Evolutionary conservation across 257 asterid genomes (phyloP).

Genomic region (Paraleonurus japonicus): DNA sequence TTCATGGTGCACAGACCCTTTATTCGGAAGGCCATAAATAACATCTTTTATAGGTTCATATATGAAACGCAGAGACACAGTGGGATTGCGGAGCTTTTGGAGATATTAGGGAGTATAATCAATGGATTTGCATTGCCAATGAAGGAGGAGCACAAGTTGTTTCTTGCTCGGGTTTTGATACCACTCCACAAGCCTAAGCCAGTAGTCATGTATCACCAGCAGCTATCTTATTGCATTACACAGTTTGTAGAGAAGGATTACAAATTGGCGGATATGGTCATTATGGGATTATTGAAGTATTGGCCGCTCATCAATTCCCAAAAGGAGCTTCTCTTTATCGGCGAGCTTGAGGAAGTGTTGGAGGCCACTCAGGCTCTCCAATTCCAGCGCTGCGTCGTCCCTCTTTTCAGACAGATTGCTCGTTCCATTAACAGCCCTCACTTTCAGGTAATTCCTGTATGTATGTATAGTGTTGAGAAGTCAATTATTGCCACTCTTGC

Average conservation of each 20-base stretch:
- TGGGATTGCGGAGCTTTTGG: slow-evolving; percentile 85
- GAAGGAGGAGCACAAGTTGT: slow-evolving; percentile 95
- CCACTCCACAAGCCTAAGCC: slow-evolving; percentile 87
- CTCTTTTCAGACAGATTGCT: slow-evolving; percentile 74
- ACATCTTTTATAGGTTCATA: slow-evolving; percentile 70
- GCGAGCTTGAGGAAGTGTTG: slow-evolving; percentile 79
- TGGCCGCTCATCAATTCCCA: slow-evolving; percentile 81
- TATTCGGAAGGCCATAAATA: slow-evolving; percentile 78
- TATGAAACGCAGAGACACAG: slow-evolving; percentile 73
- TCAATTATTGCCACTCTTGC: too few species aligned
- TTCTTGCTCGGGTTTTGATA: slow-evolving; percentile 73
- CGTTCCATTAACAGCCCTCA: slow-evolving; percentile 72
- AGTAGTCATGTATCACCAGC: slow-evolving; percentile 63
- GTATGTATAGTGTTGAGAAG: too few species aligned
- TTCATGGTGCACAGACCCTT: slow-evolving; percentile 93
- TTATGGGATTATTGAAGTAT: slow-evolving; percentile 76
- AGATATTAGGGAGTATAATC: slow-evolving; percentile 85
- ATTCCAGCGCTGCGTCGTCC: slow-evolving; percentile 73
- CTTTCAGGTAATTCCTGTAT: slow-evolving; percentile 94
- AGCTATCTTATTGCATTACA: slow-evolving; percentile 62
- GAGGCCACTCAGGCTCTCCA: slow-evolving; percentile 68
- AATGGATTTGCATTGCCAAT: slow-evolving; percentile 91
- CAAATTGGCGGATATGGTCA: slow-evolving; percentile 65
- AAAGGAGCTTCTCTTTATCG: slow-evolving; percentile 80
- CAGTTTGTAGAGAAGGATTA: slow-evolving; percentile 84